These are phyloP conservation scores for Telfairia occidentalis DNA, from an alignment of 331 rosid genomes.

Conservation along the genomic window DNA sequence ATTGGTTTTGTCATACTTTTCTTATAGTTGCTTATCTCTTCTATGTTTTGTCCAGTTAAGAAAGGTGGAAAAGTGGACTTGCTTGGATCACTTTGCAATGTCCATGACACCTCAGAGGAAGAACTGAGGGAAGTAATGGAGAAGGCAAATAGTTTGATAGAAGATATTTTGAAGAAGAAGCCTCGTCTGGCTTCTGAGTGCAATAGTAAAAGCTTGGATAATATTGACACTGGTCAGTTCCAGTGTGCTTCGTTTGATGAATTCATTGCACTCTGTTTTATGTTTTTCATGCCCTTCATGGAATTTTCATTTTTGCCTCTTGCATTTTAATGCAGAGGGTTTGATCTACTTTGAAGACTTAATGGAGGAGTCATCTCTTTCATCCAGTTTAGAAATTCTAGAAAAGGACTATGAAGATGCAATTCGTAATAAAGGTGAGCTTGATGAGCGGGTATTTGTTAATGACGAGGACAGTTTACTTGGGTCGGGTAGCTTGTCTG, in stretches of 20 bases:
- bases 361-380: slow-evolving; percentile 53
- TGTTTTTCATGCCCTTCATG: slow-evolving; percentile 4
- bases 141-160: slow-evolving; percentile 60
- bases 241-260: not conserved
- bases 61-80: slow-evolving; percentile 66
- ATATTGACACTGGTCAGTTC: slow-evolving; percentile 54
- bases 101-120: slow-evolving; percentile 65
- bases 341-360: slow-evolving; percentile 68
- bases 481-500: slow-evolving; percentile 66
- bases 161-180: slow-evolving; percentile 59
- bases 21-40: slow-evolving; percentile 15
- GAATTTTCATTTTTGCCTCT: not conserved
- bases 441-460: slow-evolving; percentile 80
- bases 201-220: slow-evolving; percentile 46
- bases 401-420: slow-evolving; percentile 66
- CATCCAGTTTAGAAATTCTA: slow-evolving; percentile 44
- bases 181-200: slow-evolving; percentile 61
- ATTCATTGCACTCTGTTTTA: not conserved
- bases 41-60: slow-evolving; percentile 41
- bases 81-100: slow-evolving; percentile 72
- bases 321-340: slow-evolving; percentile 45
- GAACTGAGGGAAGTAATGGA: slow-evolving; percentile 73
- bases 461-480: slow-evolving; percentile 74
- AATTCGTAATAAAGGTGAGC: slow-evolving; percentile 49
- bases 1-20: not conserved